Base-by-base conservation (phyloP, 208 protist genomes). In the Leishmania tarentolae region DNA sequence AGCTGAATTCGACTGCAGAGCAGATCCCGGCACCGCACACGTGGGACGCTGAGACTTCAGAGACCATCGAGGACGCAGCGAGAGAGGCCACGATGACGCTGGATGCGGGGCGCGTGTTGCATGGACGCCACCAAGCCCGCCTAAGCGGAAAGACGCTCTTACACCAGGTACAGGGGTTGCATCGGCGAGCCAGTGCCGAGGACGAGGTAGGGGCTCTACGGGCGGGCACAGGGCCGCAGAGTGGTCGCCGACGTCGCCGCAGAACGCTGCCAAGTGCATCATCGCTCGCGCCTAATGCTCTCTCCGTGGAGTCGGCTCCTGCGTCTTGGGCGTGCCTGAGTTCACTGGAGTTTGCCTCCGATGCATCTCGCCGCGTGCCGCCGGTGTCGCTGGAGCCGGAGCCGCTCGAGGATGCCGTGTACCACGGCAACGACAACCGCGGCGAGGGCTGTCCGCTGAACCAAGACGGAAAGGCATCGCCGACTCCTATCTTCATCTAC, bases 11-110 rank as follows among this genome's bases (percentile, higher is more conserved):
- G 37, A 95, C 90, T 3, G 93, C 85, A 0, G 91, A 95, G 86
- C 93, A 96, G 85, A 76, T 94, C 13, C 91, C 91, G 1, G 91
- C 93, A 3, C 93, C 93, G n/a, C 88, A 95, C 87, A 85, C 90
- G 59, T 96, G 93, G 93, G 71, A 90, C 44, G 83, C 87, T 13
- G 93, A 94, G 66, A 91, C 85, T 8, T 57, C 88, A n/a, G 83
- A 86, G 52, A 92, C 84, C 31, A 72, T 88, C 0, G 88, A 92
- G 59, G 86, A 93, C 79, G 75, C 77, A n/a, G 83, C 72, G 13
- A 83, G 61, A 3, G 82, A 91, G 80, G 65, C 78, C 24, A 90
- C 84, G 0, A 0, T 90, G 28, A 66, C 82, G 11, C 28, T 90
- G 9, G 69, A 83, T 37, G 80, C 80, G 9, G 76, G 78, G 0